phyloP scores from a whole-genome alignment of 768 basidiomycete species.

The Lentinula detonsa region DNA sequence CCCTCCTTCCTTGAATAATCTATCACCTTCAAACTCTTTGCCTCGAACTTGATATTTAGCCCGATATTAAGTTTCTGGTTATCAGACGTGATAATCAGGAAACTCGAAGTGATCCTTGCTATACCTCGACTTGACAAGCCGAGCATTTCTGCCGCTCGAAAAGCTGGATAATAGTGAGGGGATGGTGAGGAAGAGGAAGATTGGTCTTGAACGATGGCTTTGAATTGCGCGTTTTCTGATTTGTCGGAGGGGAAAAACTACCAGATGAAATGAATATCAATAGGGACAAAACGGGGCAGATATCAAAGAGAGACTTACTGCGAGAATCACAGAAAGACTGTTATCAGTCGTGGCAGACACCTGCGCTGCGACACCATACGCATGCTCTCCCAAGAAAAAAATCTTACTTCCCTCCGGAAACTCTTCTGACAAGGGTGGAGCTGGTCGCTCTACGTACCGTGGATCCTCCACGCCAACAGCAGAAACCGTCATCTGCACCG shows the following conservation, averaged over 20 bases:
- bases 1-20: slow-evolving; percentile 86
- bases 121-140: slow-evolving; percentile 74
- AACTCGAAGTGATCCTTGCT: slow-evolving; percentile 88
- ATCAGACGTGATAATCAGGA: slow-evolving; percentile 79
- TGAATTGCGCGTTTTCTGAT: slow-evolving; percentile 74
- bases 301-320: slow-evolving; percentile 41
- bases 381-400: slow-evolving; percentile 93
- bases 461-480: slow-evolving; percentile 87
- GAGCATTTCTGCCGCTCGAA: slow-evolving; percentile 67
- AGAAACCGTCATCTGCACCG: slow-evolving; percentile 79
- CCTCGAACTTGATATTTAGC: slow-evolving; percentile 93
- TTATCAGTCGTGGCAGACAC: slow-evolving; percentile 68
- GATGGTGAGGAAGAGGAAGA: slow-evolving; percentile 21
- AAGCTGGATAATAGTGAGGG: slow-evolving; percentile 70
- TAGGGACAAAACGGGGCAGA: background rate
- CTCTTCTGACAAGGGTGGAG: slow-evolving; percentile 80
- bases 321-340: slow-evolving; percentile 76
- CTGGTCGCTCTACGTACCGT: slow-evolving; percentile 72
- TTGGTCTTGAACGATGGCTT: slow-evolving; percentile 43
- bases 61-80: slow-evolving; percentile 85
- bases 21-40: slow-evolving; percentile 87
- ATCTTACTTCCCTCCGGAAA: slow-evolving; percentile 88
- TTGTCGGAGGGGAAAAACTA: slow-evolving; percentile 89
- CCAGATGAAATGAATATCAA: background rate
- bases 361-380: slow-evolving; percentile 93